Evolutionary conservation across 371 early-diverging fungal species (phyloP).

Genomic region (Rhizopus delemar): DNA sequence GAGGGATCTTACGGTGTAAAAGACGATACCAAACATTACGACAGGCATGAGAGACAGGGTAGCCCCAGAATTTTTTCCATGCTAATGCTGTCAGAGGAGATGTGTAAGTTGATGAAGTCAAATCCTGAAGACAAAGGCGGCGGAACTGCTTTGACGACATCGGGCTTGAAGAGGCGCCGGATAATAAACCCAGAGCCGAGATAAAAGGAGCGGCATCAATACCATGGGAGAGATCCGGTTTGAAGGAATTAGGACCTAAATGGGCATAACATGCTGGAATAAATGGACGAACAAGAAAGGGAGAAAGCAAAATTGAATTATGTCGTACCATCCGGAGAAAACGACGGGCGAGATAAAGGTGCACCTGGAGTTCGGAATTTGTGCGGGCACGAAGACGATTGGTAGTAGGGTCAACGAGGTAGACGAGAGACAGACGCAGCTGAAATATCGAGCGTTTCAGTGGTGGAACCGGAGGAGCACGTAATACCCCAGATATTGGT

Average conservation of each 20-base stretch:
- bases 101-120: no score
- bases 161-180: no score
- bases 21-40: not conserved
- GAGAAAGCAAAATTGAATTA: not conserved
- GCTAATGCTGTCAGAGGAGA: no score
- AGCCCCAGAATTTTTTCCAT: not conserved
- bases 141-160: no score
- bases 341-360: not conserved
- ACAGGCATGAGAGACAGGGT: not conserved
- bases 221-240: not conserved
- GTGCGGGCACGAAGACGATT: not conserved
- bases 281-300: not conserved
- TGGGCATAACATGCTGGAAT: not conserved
- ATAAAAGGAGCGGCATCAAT: conserved; percentile 1
- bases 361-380: not conserved
- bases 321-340: not conserved
- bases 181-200: not conserved
- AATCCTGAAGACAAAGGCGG: no score
- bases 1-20: not conserved
- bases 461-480: not conserved
- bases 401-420: not conserved
- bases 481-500: not conserved
- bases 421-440: not conserved
- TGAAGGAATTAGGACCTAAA: not conserved
- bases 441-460: not conserved